A percentile compares a stretch with the other conserved stretches of the same genome.
phyloP scores from a whole-genome alignment of 1,284 basidiomycete species.

The Takashimella tepidaria region DNA sequence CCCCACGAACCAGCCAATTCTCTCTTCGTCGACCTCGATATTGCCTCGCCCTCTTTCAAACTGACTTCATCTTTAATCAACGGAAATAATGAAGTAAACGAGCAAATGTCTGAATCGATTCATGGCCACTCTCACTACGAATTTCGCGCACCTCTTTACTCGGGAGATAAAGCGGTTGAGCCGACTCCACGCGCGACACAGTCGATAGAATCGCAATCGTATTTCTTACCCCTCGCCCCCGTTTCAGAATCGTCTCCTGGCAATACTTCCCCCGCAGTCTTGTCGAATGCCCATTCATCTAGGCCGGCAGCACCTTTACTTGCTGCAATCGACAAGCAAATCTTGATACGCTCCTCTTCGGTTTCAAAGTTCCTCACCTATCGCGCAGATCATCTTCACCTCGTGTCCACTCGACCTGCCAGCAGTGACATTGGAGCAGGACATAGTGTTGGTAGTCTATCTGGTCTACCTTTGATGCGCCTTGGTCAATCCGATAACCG shows the following conservation, averaged over 20 bases:
- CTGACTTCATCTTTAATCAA: too few species aligned
- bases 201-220: background rate
- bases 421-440: conserved; percentile 1
- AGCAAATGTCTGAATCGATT: too few species aligned
- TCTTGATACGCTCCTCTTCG: conserved; percentile 7
- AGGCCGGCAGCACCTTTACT: background rate
- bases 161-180: too few species aligned
- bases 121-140: too few species aligned
- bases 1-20: too few species aligned
- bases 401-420: conserved; percentile 2
- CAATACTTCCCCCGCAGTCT: background rate
- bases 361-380: conserved; percentile 23
- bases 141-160: too few species aligned
- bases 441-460: background rate
- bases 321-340: background rate
- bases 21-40: background rate
- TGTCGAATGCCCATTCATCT: background rate
- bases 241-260: background rate
- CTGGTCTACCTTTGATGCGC: background rate
- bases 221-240: background rate
- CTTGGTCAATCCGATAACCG: background rate
- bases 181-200: conserved; percentile 5
- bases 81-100: too few species aligned
- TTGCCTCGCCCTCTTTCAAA: too few species aligned
- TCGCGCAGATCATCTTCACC: conserved; percentile 19